These are phyloP conservation scores for Phytophthora crassamura DNA, from an alignment of 352 stramenopile species.

Conservation along the genomic window DNA sequence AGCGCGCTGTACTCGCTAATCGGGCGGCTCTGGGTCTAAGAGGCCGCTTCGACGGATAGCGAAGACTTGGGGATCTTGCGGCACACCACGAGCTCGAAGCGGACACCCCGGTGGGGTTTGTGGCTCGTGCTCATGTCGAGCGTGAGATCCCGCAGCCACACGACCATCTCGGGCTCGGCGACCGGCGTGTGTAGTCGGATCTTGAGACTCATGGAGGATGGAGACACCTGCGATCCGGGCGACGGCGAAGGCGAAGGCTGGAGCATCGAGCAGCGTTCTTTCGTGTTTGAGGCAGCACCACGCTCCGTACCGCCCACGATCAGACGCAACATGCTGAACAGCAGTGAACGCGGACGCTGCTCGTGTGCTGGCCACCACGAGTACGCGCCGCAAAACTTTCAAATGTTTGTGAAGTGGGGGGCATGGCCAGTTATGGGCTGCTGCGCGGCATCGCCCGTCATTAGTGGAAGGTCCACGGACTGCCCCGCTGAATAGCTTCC, in stretches of 20 bases:
- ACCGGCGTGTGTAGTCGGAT: slow-evolving; percentile 23
- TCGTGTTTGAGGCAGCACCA: slow-evolving; percentile 4
- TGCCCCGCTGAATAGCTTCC: too few species aligned
- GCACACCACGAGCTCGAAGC: slow-evolving; percentile 30
- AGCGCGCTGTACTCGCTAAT: slow-evolving; percentile 40
- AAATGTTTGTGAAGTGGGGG: too few species aligned
- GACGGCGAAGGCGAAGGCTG: slow-evolving; percentile 2
- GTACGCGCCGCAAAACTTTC: too few species aligned
- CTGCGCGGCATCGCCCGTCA: too few species aligned
- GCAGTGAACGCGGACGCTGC: not conserved
- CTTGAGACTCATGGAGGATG: slow-evolving; percentile 23
- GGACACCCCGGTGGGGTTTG: slow-evolving; percentile 17
- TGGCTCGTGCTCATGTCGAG: slow-evolving; percentile 29
- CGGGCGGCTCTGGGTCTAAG: slow-evolving; percentile 35
- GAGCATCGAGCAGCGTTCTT: slow-evolving; percentile 16
- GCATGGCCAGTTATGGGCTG: too few species aligned
- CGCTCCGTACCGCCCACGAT: slow-evolving; percentile 2
- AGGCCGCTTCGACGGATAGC: slow-evolving; percentile 15
- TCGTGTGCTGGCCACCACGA: too few species aligned
- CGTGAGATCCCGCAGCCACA: slow-evolving; percentile 31
- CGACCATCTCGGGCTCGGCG: slow-evolving; percentile 30
- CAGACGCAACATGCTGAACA: not conserved
- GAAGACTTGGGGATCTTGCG: slow-evolving; percentile 15
- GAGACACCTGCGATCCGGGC: slow-evolving; percentile 18
- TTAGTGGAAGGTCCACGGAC: too few species aligned